Evolutionary conservation across 2,329 filamentous ascomycete species (phyloP).

Genomic region (Fusarium torreyae): DNA sequence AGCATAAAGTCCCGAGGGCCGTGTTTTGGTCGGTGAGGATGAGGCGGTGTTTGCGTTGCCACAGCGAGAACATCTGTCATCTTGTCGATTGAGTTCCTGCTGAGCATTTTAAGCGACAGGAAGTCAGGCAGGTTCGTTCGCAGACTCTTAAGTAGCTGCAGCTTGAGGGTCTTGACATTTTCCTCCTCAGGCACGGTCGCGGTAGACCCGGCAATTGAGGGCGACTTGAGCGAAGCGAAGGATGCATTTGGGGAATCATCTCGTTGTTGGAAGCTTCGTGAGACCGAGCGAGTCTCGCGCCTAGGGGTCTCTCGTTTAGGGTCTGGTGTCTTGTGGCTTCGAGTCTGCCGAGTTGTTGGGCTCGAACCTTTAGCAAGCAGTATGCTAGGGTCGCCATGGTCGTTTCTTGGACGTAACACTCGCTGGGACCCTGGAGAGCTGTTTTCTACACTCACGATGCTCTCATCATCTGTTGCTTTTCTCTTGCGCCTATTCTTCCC

Average conservation of each 20-base stretch:
- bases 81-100: constrained; percentile 64
- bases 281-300: constrained; percentile 47
- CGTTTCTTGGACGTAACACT: constrained; percentile 50
- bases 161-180: constrained; percentile 58
- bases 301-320: constrained; percentile 40
- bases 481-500: constrained; percentile 43
- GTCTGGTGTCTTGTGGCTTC: constrained; percentile 45
- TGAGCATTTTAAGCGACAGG: constrained; percentile 66
- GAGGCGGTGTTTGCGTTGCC: constrained; percentile 65
- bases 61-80: constrained; percentile 70
- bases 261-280: constrained; percentile 38
- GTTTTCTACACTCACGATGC: constrained; percentile 27
- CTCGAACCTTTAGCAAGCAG: constrained; percentile 45
- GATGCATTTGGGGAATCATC: constrained; percentile 43
- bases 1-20: constrained; percentile 73
- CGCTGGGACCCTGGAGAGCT: constrained; percentile 45
- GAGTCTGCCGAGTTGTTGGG: constrained; percentile 43
- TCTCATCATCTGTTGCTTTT: constrained; percentile 35
- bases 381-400: constrained; percentile 47
- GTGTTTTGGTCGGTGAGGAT: constrained; percentile 68
- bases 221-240: constrained; percentile 46
- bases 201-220: constrained; percentile 50
- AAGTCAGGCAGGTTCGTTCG: constrained; percentile 68
- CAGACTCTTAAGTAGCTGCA: constrained; percentile 63
- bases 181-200: constrained; percentile 46